A percentile compares a stretch with the other conserved stretches of the same genome.
These are phyloP conservation scores for Asclepias syriaca DNA, from an alignment of 257 asterid species.

Conservation along the genomic window DNA sequence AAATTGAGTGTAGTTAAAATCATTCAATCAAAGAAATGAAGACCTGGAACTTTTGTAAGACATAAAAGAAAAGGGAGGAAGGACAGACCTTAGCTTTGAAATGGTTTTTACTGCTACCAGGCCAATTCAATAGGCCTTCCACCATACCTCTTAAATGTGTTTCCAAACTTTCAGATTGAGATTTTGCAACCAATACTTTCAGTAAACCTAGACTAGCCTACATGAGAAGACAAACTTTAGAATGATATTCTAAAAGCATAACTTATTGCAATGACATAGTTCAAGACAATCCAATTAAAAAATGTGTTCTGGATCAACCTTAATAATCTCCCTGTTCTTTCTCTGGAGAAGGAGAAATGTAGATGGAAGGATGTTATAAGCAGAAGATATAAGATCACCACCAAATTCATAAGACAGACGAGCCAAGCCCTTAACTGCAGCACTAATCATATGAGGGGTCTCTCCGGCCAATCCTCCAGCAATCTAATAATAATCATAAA, in stretches of 20 bases:
- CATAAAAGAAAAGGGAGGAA: neutral
- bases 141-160: conserved; percentile 72
- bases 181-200: conserved; percentile 88
- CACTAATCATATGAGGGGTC: conserved; percentile 92
- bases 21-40: neutral
- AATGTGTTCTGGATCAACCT: conserved; percentile 35
- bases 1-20: neutral
- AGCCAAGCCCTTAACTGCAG: conserved; percentile 91
- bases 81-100: conserved; percentile 79
- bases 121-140: conserved; percentile 76
- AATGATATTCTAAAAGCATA: conserved; percentile 9
- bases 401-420: conserved; percentile 95
- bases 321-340: conserved; percentile 76
- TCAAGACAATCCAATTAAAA: neutral
- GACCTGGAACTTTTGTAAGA: neutral
- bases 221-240: conserved; percentile 17
- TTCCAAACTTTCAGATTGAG: conserved; percentile 66
- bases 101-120: conserved; percentile 70
- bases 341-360: conserved; percentile 80
- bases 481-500: conserved; percentile 39
- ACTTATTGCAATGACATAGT: neutral
- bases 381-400: conserved; percentile 69
- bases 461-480: conserved; percentile 93
- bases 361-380: conserved; percentile 71
- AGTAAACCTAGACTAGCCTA: conserved; percentile 92